Base-by-base conservation (phyloP, 768 basidiomycete species). In the Hypholoma sublateritium region DNA sequence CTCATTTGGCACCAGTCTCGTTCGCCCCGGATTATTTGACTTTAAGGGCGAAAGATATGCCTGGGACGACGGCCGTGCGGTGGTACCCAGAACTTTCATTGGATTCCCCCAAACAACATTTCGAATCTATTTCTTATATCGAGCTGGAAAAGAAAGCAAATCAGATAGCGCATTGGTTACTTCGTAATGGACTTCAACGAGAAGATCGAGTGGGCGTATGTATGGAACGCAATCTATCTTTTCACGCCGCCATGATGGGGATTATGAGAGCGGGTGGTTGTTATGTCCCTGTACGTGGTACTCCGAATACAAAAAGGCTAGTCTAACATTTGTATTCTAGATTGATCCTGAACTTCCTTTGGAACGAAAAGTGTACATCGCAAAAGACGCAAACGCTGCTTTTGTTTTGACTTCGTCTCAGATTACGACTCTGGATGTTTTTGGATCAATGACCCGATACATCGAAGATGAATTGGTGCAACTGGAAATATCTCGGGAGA, bases 271-370 rank as follows among this genome's bases (percentile, higher is more conserved):
- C 80, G 21, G 80, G 81, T 41, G 80, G 73, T 39, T 80, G 80
- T 50, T 82, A 82, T 64, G 80, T 82, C 48, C 78, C 81, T 11
- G 80, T 80, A 58, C 42, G 74, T 65, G 19, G 19, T 45, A 45
- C 19, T 11, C 21, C 21, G 17, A 28, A 28, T 55, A 44, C n/a
- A 14, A 21, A 13, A 4, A 7, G 12, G 17, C 16, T 56, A 47
- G 32, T 25, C 37, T 46, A 8, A 49, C 36, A n/a, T 42, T 28
- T 13, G 35, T 11, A 42, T 54, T 11, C n/a, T 37, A 81, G 80
- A 81, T 81, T 51, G 80, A 81, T 57, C 78, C 80, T 4, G 79
- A 80, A 55, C 67, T 81, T 34, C 80, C 80, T 21, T 46, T 60
- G 8, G 79, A 80, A 62, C 70, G 80, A 43, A 80, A 79, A 59